Percentiles rank a stretch among this genome's conserved stretches.
Evolutionary conservation across 1,284 basidiomycete genomes (phyloP).

Genomic region (Singerocomus rubriflavus): DNA sequence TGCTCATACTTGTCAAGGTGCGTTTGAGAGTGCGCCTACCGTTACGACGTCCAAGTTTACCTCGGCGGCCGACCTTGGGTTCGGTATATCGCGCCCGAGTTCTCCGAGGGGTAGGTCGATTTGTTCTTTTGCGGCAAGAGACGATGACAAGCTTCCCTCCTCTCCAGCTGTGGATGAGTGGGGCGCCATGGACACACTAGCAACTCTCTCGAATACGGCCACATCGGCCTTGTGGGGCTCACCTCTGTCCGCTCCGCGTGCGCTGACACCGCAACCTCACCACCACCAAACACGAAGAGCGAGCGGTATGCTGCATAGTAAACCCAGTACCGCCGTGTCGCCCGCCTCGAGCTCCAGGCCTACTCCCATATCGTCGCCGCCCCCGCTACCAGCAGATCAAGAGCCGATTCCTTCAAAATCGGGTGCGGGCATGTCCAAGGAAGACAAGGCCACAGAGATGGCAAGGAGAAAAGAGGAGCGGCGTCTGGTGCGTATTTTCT

Average conservation of each 20-base stretch:
- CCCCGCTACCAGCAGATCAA: constrained; percentile 9
- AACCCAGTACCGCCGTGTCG: constrained; percentile 5
- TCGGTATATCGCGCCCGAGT: constrained; percentile 15
- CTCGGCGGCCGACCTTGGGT: constrained; percentile 20
- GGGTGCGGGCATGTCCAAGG: constrained; percentile 61
- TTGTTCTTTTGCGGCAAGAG: neutral
- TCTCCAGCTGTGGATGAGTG: constrained; percentile 21
- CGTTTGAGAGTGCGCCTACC: constrained; percentile 74
- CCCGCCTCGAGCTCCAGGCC: constrained; percentile 22
- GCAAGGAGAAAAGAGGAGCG: constrained; percentile 84
- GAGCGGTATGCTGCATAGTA: neutral
- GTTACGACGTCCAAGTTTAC: constrained; percentile 28
- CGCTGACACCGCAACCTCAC: constrained; percentile 21
- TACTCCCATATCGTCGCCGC: constrained; percentile 27
- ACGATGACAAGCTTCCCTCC: neutral
- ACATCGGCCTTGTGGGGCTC: constrained; percentile 20
- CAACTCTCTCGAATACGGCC: constrained; percentile 1
- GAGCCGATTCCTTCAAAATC: constrained; percentile 11
- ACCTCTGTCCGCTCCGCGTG: constrained; percentile 13
- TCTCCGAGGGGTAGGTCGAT: constrained; percentile 17
- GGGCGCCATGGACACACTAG: constrained; percentile 18
- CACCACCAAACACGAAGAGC: constrained; percentile 9
- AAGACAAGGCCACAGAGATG: constrained; percentile 89
- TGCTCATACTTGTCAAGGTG: constrained; percentile 44
- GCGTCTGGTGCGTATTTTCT: constrained; percentile 56